Conservation (phyloP, 202 grass and related monocot species). For the Carex arenaria region DNA sequence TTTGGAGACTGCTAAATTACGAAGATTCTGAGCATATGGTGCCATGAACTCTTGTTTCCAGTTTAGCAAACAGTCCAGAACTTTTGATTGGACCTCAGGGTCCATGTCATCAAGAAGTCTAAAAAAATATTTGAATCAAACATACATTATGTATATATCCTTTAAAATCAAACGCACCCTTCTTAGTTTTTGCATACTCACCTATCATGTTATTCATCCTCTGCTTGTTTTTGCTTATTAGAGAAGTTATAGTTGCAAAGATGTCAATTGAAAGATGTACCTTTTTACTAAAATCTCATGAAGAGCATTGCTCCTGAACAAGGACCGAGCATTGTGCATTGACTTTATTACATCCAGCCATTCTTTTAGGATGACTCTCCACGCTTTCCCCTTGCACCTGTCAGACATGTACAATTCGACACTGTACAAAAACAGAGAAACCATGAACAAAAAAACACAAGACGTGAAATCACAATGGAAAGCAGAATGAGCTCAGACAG, state of each 20-base stretch:
- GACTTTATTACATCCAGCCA: slow-evolving; percentile 77
- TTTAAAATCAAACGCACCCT: background rate
- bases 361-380: slow-evolving; percentile 84
- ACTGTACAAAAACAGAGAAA: slow-evolving; percentile 35
- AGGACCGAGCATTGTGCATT: slow-evolving; percentile 81
- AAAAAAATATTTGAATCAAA: slow-evolving; percentile 23
- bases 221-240: background rate
- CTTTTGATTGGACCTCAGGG: slow-evolving; percentile 75
- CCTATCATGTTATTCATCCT: background rate
- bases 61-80: slow-evolving; percentile 81
- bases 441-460: slow-evolving; percentile 10
- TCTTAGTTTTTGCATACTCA: background rate
- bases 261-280: slow-evolving; percentile 21
- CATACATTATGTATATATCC: background rate
- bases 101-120: slow-evolving; percentile 90
- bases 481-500: background rate
- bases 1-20: slow-evolving; percentile 60
- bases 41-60: slow-evolving; percentile 76
- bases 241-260: background rate
- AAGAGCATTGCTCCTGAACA: slow-evolving; percentile 67
- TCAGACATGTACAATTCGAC: slow-evolving; percentile 48
- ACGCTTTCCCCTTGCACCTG: slow-evolving; percentile 71
- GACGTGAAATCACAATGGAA: background rate
- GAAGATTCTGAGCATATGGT: slow-evolving; percentile 61
- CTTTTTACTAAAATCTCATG: slow-evolving; percentile 75